phyloP scores from a whole-genome alignment of 345 rosid genomes.

The Populus pruinosa region DNA sequence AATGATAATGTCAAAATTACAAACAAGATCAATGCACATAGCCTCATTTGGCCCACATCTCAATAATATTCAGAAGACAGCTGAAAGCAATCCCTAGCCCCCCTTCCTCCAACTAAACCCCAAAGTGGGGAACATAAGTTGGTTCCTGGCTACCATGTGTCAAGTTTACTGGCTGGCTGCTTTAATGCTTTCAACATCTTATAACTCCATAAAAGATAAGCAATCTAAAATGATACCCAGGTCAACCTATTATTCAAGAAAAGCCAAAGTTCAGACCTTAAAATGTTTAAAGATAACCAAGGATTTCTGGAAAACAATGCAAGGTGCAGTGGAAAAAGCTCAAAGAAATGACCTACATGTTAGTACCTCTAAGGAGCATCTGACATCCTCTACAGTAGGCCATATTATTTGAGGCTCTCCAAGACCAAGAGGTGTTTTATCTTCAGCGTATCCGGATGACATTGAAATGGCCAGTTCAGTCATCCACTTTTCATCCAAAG shows the following conservation, averaged over 20 bases:
- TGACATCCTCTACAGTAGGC: conserved; percentile 91
- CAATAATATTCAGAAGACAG: not conserved
- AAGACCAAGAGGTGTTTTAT: conserved; percentile 67
- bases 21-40: too few relatives aligned
- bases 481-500: conserved; percentile 94
- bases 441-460: conserved; percentile 80
- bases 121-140: too few relatives aligned
- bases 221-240: not conserved
- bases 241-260: not conserved
- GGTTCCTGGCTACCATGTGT: too few relatives aligned
- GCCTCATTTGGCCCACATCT: not conserved
- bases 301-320: not conserved
- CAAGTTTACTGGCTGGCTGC: too few relatives aligned
- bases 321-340: not conserved
- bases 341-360: conserved; percentile 10
- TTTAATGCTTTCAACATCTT: not conserved
- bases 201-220: not conserved
- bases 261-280: not conserved
- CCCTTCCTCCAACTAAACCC: too few relatives aligned
- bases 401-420: conserved; percentile 80
- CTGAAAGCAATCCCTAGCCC: too few relatives aligned
- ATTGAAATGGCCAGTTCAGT: conserved; percentile 72
- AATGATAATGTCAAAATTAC: too few relatives aligned
- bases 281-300: not conserved
- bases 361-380: conserved; percentile 88